Evolutionary conservation across 176 grass and related monocot genomes (phyloP).

Genomic region (Paspalum vaginatum): DNA sequence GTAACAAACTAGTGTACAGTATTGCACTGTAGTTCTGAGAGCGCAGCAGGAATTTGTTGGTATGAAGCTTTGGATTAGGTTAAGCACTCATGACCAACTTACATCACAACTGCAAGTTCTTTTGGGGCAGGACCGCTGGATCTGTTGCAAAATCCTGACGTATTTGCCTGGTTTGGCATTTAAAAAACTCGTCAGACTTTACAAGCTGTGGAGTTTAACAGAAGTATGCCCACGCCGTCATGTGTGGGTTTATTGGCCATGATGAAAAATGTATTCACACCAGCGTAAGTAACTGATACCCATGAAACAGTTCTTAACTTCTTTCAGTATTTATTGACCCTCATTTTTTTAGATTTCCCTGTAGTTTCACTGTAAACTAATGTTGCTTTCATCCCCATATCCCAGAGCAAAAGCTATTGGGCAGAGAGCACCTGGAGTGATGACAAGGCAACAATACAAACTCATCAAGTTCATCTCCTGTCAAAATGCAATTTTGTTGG

Average conservation of each 20-base stretch:
- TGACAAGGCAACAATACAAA: neutral
- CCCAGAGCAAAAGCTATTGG: conserved; percentile 31
- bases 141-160: neutral
- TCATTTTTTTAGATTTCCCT: neutral
- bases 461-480: neutral
- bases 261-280: neutral
- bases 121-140: neutral
- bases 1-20: conserved; percentile 45
- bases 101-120: conserved; percentile 15
- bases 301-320: neutral
- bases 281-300: conserved; percentile 37
- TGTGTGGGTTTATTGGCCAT: neutral
- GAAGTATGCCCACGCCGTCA: neutral
- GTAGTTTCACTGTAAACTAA: neutral
- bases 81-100: conserved; percentile 38
- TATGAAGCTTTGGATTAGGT: conserved; percentile 45
- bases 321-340: neutral
- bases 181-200: neutral
- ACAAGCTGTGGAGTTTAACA: neutral
- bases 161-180: conserved; percentile 4
- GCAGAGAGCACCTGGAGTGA: neutral
- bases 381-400: neutral
- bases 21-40: conserved; percentile 9
- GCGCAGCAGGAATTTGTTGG: conserved; percentile 42
- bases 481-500: neutral